phyloP scores from a whole-genome alignment of 75 land plant species.

The Selaginella moellendorffii region DNA sequence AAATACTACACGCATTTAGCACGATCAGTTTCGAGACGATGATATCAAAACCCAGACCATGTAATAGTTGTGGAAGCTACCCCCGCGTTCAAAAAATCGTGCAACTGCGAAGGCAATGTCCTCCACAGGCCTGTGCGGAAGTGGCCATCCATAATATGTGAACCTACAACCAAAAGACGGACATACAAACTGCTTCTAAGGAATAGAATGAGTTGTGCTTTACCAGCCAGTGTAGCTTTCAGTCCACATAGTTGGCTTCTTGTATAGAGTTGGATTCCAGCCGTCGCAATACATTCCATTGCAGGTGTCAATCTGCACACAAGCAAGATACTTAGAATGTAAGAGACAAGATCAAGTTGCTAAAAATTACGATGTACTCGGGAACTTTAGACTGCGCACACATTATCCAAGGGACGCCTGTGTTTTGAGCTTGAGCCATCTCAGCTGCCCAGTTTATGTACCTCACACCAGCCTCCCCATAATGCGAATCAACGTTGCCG shows the following conservation, averaged over 20 bases:
- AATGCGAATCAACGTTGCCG: slow-evolving; percentile 41
- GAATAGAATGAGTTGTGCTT: background rate
- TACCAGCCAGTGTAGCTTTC: slow-evolving; percentile 83
- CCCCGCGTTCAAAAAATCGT: slow-evolving; percentile 84
- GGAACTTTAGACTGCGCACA: slow-evolving; percentile 90
- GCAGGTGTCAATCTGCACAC: slow-evolving; percentile 38
- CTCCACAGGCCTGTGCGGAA: slow-evolving; percentile 78
- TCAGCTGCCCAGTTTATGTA: slow-evolving; percentile 75
- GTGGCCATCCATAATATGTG: slow-evolving; percentile 46
- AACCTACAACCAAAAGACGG: slow-evolving; percentile 38
- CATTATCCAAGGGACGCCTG: slow-evolving; percentile 93
- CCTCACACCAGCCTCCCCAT: slow-evolving; percentile 48
- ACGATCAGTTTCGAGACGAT: too few species aligned
- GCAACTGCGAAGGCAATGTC: slow-evolving; percentile 95
- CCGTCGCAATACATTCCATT: slow-evolving; percentile 59
- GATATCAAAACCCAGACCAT: too few species aligned
- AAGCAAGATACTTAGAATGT: background rate
- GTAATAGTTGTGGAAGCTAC: slow-evolving; percentile 91
- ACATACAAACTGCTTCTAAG: background rate
- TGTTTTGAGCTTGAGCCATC: slow-evolving; percentile 47
- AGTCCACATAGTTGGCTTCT: slow-evolving; percentile 58
- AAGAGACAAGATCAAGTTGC: too few species aligned
- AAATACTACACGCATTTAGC: slow-evolving; percentile 40
- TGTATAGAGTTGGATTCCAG: slow-evolving; percentile 36
- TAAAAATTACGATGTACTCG: slow-evolving; percentile 56